Evolutionary conservation across 2,329 filamentous ascomycete species (phyloP), one percentile per base, ranked within the genome.

Genomic region (Sporothrix sp.): DNA sequence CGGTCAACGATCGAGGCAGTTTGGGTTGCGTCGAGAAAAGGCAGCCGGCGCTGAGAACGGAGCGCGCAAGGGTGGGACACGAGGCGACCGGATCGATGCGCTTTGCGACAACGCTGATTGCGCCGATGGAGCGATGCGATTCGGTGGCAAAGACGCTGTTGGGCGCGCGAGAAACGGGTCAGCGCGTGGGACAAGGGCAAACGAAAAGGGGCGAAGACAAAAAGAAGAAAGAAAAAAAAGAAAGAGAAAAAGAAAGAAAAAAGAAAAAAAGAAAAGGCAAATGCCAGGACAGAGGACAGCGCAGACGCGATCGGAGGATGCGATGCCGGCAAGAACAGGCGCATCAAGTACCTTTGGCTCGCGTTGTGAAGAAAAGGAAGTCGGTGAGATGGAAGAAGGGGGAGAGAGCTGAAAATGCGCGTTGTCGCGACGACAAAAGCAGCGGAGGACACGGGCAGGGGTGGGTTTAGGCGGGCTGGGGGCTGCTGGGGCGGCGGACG

Each of bases 391-490:
- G 23, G 42, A 40, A 40, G 27, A 30, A 49, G 28, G 38, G 48
- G 30, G 48, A 23, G 32, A 32, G 30, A 42, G 33, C 30, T 28
- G 32, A 20, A 45, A 46, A 42, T 28, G 50, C 42, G 50, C 36
- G 44, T 43, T 38, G 48, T 53, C 52, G 52, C 52, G 52, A 53
- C 52, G 48, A 47, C 43, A 45, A 44, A 45, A 21, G 27, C 35
- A 35, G 51, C 13, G 39, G 37, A 16, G 33, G 21, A 35, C 3
- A 28, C 9, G 40, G 32, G 35, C 33, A 21, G 25, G 35, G 8
- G 44, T 46, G 43, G 42, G 14, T 36, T 37, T 47, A 47, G 44
- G 32, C 9, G 39, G n/a, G 2, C 8, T 18, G 14, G 25, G 25
- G 25, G 25, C 10, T 28, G 25, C 25, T 28, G 5, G 25, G 25